Percentiles rank a stretch among this genome's conserved stretches.
Evolutionary conservation across 2,329 filamentous ascomycete species (phyloP).

Genomic region (Clonostachys rosea): DNA sequence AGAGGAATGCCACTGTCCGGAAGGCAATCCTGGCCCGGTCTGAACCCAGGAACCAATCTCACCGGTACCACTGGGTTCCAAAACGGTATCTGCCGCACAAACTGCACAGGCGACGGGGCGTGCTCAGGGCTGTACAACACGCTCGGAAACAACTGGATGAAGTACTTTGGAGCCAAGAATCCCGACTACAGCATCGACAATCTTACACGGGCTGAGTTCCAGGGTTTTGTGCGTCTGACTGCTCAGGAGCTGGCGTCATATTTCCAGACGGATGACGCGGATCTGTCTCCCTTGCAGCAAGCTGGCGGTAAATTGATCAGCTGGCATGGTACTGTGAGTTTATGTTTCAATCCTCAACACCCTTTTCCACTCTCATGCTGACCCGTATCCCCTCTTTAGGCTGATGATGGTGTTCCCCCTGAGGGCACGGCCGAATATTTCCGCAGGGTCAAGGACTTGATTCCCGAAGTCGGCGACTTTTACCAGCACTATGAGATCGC

Average conservation of each 20-base stretch:
- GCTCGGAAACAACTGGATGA: neutral
- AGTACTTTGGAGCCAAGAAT: constrained; percentile 1
- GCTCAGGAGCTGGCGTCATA: neutral
- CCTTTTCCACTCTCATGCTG: neutral
- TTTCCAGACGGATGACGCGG: constrained; percentile 17
- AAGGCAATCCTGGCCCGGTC: constrained; percentile 2
- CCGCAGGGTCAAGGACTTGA: constrained; percentile 8
- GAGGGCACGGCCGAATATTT: constrained; percentile 14
- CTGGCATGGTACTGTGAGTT: constrained; percentile 26
- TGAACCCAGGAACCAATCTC: constrained; percentile 7
- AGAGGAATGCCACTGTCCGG: constrained; percentile 1
- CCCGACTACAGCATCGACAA: neutral
- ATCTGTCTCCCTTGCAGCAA: constrained; percentile 15
- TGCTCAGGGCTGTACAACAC: neutral
- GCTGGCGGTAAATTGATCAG: constrained; percentile 32
- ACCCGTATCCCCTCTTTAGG: neutral
- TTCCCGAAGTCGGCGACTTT: constrained; percentile 15
- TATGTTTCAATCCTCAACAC: neutral
- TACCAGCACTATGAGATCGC: constrained; percentile 24
- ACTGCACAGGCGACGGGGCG: neutral
- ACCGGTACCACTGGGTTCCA: neutral
- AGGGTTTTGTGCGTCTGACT: neutral
- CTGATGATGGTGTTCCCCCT: neutral
- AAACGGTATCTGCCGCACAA: neutral
- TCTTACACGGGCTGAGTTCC: neutral